These are phyloP conservation scores for Escallonia rubra DNA, from an alignment of 129 eudicot genomes.

Conservation along the genomic window DNA sequence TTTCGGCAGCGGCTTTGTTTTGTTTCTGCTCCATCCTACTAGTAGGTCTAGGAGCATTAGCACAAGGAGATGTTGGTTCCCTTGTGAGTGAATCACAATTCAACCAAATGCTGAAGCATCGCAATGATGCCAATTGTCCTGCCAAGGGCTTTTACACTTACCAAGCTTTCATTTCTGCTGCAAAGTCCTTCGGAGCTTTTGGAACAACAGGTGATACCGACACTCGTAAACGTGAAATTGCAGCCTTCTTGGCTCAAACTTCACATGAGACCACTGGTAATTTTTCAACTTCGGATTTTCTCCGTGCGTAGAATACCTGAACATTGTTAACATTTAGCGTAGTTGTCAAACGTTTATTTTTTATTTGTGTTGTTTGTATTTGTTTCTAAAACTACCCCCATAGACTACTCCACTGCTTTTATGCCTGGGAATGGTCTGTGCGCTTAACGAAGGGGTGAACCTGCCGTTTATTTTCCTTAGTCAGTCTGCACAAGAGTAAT, in stretches of 20 bases:
- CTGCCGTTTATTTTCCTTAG: too few species aligned
- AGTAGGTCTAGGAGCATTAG: not conserved
- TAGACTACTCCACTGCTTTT: too few species aligned
- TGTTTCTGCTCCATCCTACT: conserved; percentile 6
- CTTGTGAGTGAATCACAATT: conserved; percentile 1
- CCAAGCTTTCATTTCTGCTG: conserved; percentile 26
- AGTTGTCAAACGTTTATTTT: too few species aligned
- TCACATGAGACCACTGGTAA: conserved; percentile 39
- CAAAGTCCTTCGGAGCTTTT: conserved; percentile 13
- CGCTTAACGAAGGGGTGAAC: too few species aligned
- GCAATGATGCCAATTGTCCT: conserved; percentile 23
- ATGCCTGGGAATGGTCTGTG: too few species aligned
- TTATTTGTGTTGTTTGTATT: too few species aligned
- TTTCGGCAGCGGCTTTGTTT: not conserved
- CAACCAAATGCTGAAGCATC: conserved; percentile 18
- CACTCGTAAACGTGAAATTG: conserved; percentile 29
- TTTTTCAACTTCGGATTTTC: not conserved
- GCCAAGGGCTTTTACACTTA: conserved; percentile 34
- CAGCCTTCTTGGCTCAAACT: conserved; percentile 38
- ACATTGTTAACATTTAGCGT: too few species aligned
- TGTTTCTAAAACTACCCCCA: too few species aligned
- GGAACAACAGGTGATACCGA: conserved; percentile 23
- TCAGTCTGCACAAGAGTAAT: too few species aligned
- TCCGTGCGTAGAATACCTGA: not conserved
- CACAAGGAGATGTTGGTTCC: conserved; percentile 15